Evolutionary conservation across 2,329 filamentous ascomycete species (phyloP).

Genomic region (Paecilomyces dactylethromorphus): DNA sequence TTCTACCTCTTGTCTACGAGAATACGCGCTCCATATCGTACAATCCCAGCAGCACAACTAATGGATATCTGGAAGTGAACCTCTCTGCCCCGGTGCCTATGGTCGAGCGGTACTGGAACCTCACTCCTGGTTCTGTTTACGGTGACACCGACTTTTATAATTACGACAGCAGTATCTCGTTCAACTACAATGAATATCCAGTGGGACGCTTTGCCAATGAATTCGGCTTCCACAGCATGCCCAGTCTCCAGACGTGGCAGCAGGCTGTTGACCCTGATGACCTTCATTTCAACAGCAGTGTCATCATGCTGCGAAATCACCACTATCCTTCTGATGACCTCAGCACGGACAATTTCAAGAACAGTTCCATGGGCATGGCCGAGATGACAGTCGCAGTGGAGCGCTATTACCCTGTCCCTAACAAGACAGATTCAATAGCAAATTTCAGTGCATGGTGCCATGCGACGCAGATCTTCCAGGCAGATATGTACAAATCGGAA

Average conservation of each 20-base stretch:
- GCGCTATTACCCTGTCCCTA: slow-evolving; percentile 51
- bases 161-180: slow-evolving; percentile 47
- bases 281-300: slow-evolving; percentile 52
- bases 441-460: slow-evolving; percentile 59
- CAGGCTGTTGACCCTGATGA: slow-evolving; percentile 47
- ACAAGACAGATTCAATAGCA: slow-evolving; percentile 46
- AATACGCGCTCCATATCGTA: slow-evolving; percentile 57
- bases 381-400: slow-evolving; percentile 55
- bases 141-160: slow-evolving; percentile 58
- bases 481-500: slow-evolving; percentile 54
- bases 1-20: slow-evolving; percentile 51
- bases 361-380: slow-evolving; percentile 30
- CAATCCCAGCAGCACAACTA: slow-evolving; percentile 53
- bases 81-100: slow-evolving; percentile 48
- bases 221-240: slow-evolving; percentile 60
- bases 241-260: slow-evolving; percentile 52
- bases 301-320: slow-evolving; percentile 52
- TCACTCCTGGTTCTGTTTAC: slow-evolving; percentile 48
- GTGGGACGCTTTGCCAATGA: slow-evolving; percentile 57
- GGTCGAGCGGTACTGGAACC: slow-evolving; percentile 51
- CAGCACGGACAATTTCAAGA: slow-evolving; percentile 39
- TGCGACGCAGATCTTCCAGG: slow-evolving; percentile 59
- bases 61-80: slow-evolving; percentile 52
- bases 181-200: slow-evolving; percentile 51
- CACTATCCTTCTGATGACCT: slow-evolving; percentile 50